phyloP scores from a whole-genome alignment of 2,329 filamentous ascomycete genomes.

The Fusarium concolor region DNA sequence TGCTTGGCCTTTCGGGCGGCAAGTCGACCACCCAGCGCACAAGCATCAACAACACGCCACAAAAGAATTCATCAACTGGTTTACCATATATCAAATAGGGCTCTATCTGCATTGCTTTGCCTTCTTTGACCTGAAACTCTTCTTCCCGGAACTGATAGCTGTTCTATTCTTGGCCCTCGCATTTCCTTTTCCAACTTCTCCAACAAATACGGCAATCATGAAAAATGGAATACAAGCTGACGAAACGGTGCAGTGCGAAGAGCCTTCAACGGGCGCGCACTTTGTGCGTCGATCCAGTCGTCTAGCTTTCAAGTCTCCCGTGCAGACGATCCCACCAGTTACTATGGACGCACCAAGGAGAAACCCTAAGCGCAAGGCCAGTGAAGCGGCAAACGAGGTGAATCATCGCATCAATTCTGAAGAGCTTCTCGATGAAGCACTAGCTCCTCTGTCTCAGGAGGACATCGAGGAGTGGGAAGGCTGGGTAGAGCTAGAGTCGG shows the following conservation, averaged over 20 bases:
- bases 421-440: constrained; percentile 59
- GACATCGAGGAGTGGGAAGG: constrained; percentile 74
- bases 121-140: not conserved
- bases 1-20: constrained; percentile 12
- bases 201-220: constrained; percentile 3
- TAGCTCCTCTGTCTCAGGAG: constrained; percentile 60
- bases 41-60: not conserved
- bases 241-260: constrained; percentile 9
- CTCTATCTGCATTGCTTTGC: not conserved
- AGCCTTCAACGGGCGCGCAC: not conserved
- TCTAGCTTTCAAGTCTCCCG: constrained; percentile 18
- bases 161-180: not conserved
- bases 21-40: not conserved
- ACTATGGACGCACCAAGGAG: constrained; percentile 46
- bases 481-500: constrained; percentile 89
- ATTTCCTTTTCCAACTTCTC: not conserved
- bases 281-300: constrained; percentile 40
- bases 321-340: not conserved
- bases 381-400: constrained; percentile 49
- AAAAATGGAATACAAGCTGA: constrained; percentile 18
- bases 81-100: not conserved
- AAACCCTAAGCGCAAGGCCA: constrained; percentile 60
- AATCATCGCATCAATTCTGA: constrained; percentile 48
- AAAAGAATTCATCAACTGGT: not conserved
- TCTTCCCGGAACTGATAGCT: constrained; percentile 4